Evolutionary conservation across 495 filamentous ascomycete species (phyloP), one percentile per base, ranked within the genome.

Genomic region (Neurospora sublineolata): DNA sequence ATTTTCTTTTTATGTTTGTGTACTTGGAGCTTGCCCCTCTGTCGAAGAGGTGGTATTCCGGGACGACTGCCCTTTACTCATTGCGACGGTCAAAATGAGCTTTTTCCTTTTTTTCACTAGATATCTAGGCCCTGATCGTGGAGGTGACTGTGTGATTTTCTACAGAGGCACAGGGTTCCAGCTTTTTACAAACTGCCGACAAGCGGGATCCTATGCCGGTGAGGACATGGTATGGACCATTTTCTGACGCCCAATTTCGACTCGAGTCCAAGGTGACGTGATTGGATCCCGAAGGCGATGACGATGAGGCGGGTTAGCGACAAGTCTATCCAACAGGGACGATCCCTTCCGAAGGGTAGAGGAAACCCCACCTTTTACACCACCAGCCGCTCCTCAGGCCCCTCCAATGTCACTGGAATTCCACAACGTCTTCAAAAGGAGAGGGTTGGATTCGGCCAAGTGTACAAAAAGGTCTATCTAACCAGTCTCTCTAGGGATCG

Each of bases 271-370:
- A 68, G 60, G 37, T 39, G 37, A 68, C 37, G 58, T 71, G 71
- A 75, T 70, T 68, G 69, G 74, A 72, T 72, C 67, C 37, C 20
- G 12, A 37, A 37, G 42, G 64, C 73, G 46, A 76, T 76, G 70
- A 76, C 75, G 75, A 40, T 52, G 71, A 38, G 52, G 40, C 27
- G 67, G 38, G 52, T 36, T 36, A 36, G 33, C 67, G 71, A 36
- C 68, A 69, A 64, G 27, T 64, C 23, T 64, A 36, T 33, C 6
- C 52, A 27, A 64, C 52, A 64, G 52, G 52, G 52, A 64, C 52
- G 52, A 64, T 64, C 52, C 52, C 52, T 64, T 64, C 52, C 52
- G 33, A 33, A 64, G 5, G 14, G 14, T 64, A 64, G 27, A 64
- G 52, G 52, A 8, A 64, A 33, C 52, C 52, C 52, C 52, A 64